Evolutionary conservation across 768 basidiomycete genomes (phyloP).

Genomic region (Amanita inopinata): DNA sequence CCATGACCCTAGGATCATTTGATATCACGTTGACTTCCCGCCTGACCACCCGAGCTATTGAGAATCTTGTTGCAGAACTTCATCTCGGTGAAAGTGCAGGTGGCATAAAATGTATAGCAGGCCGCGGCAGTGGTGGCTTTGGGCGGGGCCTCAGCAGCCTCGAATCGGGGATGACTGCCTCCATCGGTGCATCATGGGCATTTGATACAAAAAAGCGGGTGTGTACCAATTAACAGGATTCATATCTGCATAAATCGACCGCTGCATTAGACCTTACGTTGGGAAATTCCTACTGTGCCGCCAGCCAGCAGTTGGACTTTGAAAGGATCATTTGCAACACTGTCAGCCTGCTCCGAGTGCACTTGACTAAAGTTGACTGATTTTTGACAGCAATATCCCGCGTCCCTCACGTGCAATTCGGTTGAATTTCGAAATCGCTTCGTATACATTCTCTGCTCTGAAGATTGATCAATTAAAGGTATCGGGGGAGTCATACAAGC

Average conservation of each 20-base stretch:
- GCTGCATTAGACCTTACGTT: slow-evolving; percentile 52
- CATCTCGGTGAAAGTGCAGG: slow-evolving; percentile 68
- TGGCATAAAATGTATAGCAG: slow-evolving; percentile 61
- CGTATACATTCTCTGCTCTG: slow-evolving; percentile 67
- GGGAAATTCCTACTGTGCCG: slow-evolving; percentile 64
- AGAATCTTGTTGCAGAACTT: slow-evolving; percentile 62
- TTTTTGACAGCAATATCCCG: slow-evolving; percentile 25
- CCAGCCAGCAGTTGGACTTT: slow-evolving; percentile 65
- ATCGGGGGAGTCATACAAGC: slow-evolving; percentile 74
- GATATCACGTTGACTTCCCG: slow-evolving; percentile 56
- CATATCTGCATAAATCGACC: not conserved
- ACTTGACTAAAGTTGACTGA: not conserved
- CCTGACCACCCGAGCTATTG: slow-evolving; percentile 52
- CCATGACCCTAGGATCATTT: slow-evolving; percentile 38
- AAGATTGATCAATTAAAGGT: slow-evolving; percentile 82
- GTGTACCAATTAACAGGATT: too few relatives aligned
- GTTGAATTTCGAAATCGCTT: slow-evolving; percentile 61
- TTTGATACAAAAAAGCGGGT: slow-evolving; percentile 68
- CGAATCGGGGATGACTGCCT: slow-evolving; percentile 22
- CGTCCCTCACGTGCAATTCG: slow-evolving; percentile 71
- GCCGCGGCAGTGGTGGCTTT: slow-evolving; percentile 44
- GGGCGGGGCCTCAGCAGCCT: slow-evolving; percentile 23
- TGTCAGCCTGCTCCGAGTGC: slow-evolving; percentile 27
- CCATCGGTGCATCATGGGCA: slow-evolving; percentile 58
- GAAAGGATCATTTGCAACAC: slow-evolving; percentile 66